Evolutionary conservation across 169 alveolate species (phyloP), one percentile per base, ranked within the genome.

Genomic region (Babesia bovis): DNA sequence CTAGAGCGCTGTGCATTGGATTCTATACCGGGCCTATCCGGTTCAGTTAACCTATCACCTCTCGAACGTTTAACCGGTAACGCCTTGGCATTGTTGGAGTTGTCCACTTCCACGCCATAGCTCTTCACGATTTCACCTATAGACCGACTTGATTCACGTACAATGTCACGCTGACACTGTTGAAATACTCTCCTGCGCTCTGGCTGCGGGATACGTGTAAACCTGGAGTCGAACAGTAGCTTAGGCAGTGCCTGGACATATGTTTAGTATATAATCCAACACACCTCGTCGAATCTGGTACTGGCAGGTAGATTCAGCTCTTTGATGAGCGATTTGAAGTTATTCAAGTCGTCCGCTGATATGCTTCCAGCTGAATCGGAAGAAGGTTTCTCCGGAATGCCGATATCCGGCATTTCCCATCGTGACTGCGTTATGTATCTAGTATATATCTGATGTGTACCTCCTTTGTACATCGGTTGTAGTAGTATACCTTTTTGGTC

Each of bases 351-450:
- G 4, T 55, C 67, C 7, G 21, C 44, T 15, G 75, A 26, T 32
- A 10, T 40, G 6, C 25, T 10, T 15, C 36, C 10, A 10, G 53
- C 19, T 19, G 70, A 30, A n/a, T 41, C 67, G 45, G 13, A 7
- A 19, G 15, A 9, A 21, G 30, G 56, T 49, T 63, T 19, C 42
- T 77, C 85, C 32, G 69, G 51, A 21, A 55, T 66, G 23, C 49
- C 82, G 50, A 61, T 42, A 19, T 67, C 66, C 50, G 85, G 82
- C 25, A 36, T 56, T 36, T 77, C 82, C 85, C 85, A 77, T 38
- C 60, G 42, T 23, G 85, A 61, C 85, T 23, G 25, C 25, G 13
- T 45, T 15, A 7, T 23, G 23, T 58, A 23, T 57, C 30, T 13
- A n/a, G 17, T 33, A 10, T 25, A 6, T 21, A n/a, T 3, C 44